Percentiles rank a stretch among this genome's conserved stretches.
phyloP scores from a whole-genome alignment of 2,329 filamentous ascomycete species.

The Paracorniculantispora psalliotae region DNA sequence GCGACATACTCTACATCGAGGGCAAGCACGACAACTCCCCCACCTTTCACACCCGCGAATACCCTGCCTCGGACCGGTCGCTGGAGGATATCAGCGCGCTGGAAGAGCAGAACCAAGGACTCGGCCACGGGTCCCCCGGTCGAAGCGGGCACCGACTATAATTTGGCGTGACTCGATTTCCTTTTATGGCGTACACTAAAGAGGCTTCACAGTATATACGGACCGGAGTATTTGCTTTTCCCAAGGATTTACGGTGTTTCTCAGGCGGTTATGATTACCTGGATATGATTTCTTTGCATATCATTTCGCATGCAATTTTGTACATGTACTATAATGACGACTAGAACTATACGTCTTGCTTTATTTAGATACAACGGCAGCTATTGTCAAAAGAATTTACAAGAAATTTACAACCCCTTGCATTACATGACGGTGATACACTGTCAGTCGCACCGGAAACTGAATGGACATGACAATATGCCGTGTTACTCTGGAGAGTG shows the following conservation, averaged over 20 bases:
- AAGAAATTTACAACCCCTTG: background rate
- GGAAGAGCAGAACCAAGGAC: slow-evolving; percentile 28
- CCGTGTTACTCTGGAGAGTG: background rate
- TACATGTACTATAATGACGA: background rate
- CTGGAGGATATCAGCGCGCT: slow-evolving; percentile 27
- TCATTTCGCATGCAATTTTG: background rate
- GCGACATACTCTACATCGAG: slow-evolving; percentile 34
- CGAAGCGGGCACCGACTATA: background rate
- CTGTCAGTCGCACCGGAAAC: background rate
- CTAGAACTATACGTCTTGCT: background rate
- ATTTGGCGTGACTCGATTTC: background rate
- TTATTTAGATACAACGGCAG: background rate
- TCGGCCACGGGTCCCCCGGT: slow-evolving; percentile 13
- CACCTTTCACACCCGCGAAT: slow-evolving; percentile 19
- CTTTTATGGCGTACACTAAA: slow-evolving; percentile 6
- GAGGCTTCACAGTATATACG: background rate
- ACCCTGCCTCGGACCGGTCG: slow-evolving; percentile 19
- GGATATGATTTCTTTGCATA: background rate
- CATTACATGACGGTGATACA: background rate
- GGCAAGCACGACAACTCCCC: slow-evolving; percentile 22
- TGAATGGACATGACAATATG: background rate
- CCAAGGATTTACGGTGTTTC: background rate
- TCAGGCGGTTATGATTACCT: background rate
- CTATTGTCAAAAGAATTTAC: background rate
- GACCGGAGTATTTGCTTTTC: background rate